Percentiles rank a stretch among this genome's conserved stretches.
Conservation (phyloP, 2,329 filamentous ascomycete genomes). For the Raffaelea deltoideospora region DNA sequence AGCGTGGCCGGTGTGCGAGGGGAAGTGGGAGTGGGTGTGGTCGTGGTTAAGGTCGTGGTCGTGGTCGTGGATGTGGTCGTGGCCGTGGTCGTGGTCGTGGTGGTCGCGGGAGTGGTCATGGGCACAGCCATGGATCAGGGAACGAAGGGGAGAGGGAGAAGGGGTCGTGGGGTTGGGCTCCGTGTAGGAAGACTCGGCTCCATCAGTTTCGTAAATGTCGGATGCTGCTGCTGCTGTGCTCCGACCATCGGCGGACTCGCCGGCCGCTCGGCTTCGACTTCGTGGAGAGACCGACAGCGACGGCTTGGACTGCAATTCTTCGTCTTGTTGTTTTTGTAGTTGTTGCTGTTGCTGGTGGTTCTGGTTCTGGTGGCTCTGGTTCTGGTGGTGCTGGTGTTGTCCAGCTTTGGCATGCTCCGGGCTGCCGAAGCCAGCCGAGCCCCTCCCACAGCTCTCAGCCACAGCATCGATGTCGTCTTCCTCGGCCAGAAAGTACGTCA, state of each 20-base stretch:
- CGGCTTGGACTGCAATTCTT: neutral
- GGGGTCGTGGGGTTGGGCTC: too few species aligned
- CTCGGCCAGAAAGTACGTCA: conserved; percentile 36
- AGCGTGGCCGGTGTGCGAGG: neutral
- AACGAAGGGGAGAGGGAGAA: too few species aligned
- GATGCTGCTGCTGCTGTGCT: neutral
- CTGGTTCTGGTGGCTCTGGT: too few species aligned
- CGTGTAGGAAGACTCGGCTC: neutral
- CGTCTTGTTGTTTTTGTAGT: neutral
- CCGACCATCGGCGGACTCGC: too few species aligned
- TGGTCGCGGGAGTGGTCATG: too few species aligned
- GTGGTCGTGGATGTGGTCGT: neutral
- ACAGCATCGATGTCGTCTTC: conserved; percentile 29
- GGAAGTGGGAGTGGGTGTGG: neutral
- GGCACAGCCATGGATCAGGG: too few species aligned
- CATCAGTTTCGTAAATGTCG: too few species aligned
- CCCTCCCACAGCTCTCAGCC: conserved; percentile 6
- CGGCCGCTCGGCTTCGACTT: too few species aligned
- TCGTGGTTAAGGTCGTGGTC: neutral
- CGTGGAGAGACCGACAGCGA: neutral
- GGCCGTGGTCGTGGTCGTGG: neutral
- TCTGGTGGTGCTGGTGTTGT: conserved; percentile 1
- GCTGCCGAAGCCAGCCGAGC: conserved; percentile 13
- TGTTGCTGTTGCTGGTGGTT: neutral
- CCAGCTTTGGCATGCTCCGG: conserved; percentile 18